Evolutionary conservation across 1,284 basidiomycete genomes (phyloP), one percentile per base, ranked within the genome.

Genomic region (Entoloma clypeatum): DNA sequence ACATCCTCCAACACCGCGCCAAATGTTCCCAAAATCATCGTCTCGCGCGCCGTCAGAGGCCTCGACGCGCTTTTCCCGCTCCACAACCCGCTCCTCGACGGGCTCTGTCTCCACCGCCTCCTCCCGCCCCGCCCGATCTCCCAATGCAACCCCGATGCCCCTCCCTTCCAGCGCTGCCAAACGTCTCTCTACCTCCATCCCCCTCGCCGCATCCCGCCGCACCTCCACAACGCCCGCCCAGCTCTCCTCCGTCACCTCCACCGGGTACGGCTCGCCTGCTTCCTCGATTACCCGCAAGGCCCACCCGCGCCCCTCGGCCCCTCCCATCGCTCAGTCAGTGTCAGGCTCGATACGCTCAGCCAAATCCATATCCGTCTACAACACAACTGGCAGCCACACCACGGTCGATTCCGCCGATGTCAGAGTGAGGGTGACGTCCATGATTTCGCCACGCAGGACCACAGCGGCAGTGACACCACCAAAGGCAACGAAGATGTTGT

Each of bases 391-490:
- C 36, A 7, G 47, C 36, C 34, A 34, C 27, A 22, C 24, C 30
- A 22, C 31, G 44, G 21, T 40, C 41, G 36, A 38, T 52, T 5
- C 39, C 54, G 17, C 51, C 42, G 27, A 42, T 46, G 27, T 49
- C 51, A 41, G 50, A 17, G 34, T 57, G 24, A 57, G 61, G 14
- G 56, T 62, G 23, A 54, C 56, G 17, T 64, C 64, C 7, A 61
- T 63, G 57, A 63, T 62, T 2, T 57, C 63, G 9, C 58, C 63
- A 6, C 53, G 58, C 21, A 48, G 51, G 27, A 45, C 49, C 17
- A 49, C 48, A 25, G 50, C 47, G n/a, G n/a, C n/a, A n/a, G n/a
- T n/a, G 21, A 37, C 47, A 3, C 36, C 41, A 16, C 35, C 38
- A 5, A 45, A 47, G 23, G 51, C 56, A 2, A 39, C 50, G 5